Evolutionary conservation across 345 rosid genomes (phyloP).

Genomic region (Dimocarpus longan): DNA sequence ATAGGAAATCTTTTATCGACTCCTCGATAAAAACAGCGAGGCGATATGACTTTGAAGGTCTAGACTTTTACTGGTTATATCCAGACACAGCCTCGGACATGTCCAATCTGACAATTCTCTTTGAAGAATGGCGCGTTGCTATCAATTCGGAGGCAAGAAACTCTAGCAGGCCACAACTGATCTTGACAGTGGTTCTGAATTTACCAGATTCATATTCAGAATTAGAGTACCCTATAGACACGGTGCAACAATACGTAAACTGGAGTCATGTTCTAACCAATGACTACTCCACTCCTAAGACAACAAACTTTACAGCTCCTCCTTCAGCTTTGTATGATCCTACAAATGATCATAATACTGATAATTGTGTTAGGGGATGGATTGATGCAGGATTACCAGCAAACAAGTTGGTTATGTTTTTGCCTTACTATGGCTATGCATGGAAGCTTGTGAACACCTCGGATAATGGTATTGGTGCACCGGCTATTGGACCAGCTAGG

Average conservation of each 20-base stretch:
- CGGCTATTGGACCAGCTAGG: conserved; percentile 1
- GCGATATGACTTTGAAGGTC: conserved; percentile 22
- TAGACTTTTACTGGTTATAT: conserved; percentile 17
- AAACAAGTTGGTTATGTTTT: conserved; percentile 27
- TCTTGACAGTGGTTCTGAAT: neutral
- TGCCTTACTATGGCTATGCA: conserved; percentile 36
- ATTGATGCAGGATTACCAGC: conserved; percentile 15
- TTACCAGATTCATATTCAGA: too few relatives aligned
- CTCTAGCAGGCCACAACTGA: neutral
- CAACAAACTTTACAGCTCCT: neutral
- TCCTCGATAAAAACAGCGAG: conserved; percentile 23
- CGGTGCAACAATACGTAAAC: neutral
- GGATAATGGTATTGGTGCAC: conserved; percentile 5
- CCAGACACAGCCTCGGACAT: conserved; percentile 8
- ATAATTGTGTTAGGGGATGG: neutral
- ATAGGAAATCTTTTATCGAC: conserved; percentile 20
- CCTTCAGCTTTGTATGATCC: neutral
- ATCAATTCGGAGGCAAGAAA: conserved; percentile 14
- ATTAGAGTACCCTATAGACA: neutral
- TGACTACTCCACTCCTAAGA: neutral
- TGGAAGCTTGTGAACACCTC: conserved; percentile 25
- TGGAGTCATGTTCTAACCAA: neutral
- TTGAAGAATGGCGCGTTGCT: conserved; percentile 22
- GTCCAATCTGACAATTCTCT: conserved; percentile 13
- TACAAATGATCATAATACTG: neutral